These are phyloP conservation scores for Phytophthora foliorum DNA, from an alignment of 352 stramenopile species.

Conservation along the genomic window DNA sequence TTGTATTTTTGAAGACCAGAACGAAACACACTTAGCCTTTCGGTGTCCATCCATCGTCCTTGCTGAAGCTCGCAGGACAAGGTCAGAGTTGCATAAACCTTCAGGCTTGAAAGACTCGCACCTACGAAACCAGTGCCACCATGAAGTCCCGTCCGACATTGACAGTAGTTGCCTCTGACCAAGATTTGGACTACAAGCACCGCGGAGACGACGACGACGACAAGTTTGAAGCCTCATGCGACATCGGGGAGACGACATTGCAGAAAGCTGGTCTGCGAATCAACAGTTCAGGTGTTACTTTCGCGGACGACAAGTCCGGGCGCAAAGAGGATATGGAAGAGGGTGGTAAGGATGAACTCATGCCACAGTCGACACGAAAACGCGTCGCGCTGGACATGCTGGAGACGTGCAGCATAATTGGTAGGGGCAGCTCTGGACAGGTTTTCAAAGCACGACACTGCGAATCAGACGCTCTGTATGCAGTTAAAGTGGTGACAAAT, in stretches of 20 bases:
- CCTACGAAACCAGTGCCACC: not conserved
- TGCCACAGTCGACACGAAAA: conserved; percentile 21
- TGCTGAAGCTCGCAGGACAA: not conserved
- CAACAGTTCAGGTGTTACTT: conserved; percentile 72
- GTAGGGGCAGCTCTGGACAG: conserved; percentile 70
- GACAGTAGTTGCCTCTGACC: conserved; percentile 28
- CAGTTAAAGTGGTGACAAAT: conserved; percentile 80
- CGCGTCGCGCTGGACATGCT: conserved; percentile 65
- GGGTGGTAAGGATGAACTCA: conserved; percentile 11
- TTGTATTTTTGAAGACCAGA: conserved; percentile 33
- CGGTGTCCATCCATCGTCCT: not conserved
- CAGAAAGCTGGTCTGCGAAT: conserved; percentile 75
- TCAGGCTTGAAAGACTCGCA: not conserved
- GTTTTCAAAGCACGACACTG: conserved; percentile 66
- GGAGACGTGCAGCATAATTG: conserved; percentile 59
- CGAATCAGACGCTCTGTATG: conserved; percentile 51
- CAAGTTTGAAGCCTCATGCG: conserved; percentile 70
- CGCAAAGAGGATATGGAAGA: conserved; percentile 37
- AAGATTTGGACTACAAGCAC: conserved; percentile 28
- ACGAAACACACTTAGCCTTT: conserved; percentile 29
- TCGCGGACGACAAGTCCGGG: conserved; percentile 31
- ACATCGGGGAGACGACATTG: conserved; percentile 80
- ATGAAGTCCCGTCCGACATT: conserved; percentile 33
- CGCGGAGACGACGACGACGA: conserved; percentile 43
- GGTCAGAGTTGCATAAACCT: conserved; percentile 5